A percentile compares a stretch with the other conserved stretches of the same genome.
These are phyloP conservation scores for Suillus discolor DNA, from an alignment of 768 basidiomycete species.

Conservation along the genomic window DNA sequence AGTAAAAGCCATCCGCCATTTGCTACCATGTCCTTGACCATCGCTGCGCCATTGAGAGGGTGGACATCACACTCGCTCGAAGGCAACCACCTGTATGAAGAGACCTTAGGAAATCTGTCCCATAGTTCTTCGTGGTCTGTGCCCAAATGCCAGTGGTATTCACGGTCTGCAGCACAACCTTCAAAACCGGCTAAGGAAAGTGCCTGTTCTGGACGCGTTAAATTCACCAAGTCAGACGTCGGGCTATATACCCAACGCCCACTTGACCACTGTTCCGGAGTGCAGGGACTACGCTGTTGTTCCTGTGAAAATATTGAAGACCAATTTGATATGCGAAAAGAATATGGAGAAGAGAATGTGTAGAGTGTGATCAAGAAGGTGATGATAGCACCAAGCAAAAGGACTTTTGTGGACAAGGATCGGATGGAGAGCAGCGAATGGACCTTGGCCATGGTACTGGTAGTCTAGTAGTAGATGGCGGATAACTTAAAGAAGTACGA, in stretches of 20 bases:
- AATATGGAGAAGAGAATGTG: constrained; percentile 28
- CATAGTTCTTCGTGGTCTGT: constrained; percentile 49
- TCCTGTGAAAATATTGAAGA: constrained; percentile 25
- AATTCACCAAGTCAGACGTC: constrained; percentile 34
- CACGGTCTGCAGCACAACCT: constrained; percentile 64
- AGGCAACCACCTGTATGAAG: constrained; percentile 58
- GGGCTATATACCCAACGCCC: constrained; percentile 47
- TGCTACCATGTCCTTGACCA: constrained; percentile 62
- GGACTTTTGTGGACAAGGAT: constrained; percentile 23
- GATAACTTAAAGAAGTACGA: neutral
- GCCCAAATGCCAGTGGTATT: constrained; percentile 66
- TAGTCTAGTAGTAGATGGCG: neutral
- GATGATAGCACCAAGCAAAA: constrained; percentile 28
- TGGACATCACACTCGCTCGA: constrained; percentile 45
- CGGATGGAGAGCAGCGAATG: constrained; percentile 16
- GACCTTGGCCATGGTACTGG: constrained; percentile 12
- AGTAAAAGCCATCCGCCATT: constrained; percentile 72
- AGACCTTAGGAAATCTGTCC: constrained; percentile 54
- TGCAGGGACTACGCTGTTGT: constrained; percentile 33
- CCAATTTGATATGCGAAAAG: constrained; percentile 22
- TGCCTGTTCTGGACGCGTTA: constrained; percentile 45
- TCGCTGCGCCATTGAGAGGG: constrained; percentile 41
- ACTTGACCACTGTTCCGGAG: constrained; percentile 36
- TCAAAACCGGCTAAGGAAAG: constrained; percentile 56
- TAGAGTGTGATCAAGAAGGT: constrained; percentile 32